Percentiles rank a stretch among this genome's conserved stretches.
Conservation (phyloP, 2,329 filamentous ascomycete genomes). For the Neurospora sp. region DNA sequence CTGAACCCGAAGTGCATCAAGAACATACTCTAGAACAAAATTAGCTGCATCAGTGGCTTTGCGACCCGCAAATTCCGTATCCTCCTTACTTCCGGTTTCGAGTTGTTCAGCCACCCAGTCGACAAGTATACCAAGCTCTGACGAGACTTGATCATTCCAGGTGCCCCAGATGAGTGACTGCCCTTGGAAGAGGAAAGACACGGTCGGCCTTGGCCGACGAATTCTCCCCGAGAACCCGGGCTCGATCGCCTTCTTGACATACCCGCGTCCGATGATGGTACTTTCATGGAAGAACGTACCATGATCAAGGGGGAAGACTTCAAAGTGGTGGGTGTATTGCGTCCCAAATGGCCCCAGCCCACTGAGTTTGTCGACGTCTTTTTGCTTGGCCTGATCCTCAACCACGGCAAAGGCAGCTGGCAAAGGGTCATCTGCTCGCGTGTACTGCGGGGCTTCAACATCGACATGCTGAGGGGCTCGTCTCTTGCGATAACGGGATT, state of each 20-base stretch:
- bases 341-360: constrained; percentile 52
- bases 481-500: constrained; percentile 33
- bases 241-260: constrained; percentile 30
- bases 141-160: constrained; percentile 50
- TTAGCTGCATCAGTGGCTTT: constrained; percentile 24
- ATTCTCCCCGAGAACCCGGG: constrained; percentile 21
- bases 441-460: constrained; percentile 40
- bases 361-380: constrained; percentile 29
- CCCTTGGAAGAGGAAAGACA: constrained; percentile 36
- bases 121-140: constrained; percentile 50
- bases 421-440: constrained; percentile 43
- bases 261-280: constrained; percentile 47
- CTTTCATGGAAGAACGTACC: constrained; percentile 50
- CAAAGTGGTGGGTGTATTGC: constrained; percentile 52
- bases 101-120: constrained; percentile 45
- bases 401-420: constrained; percentile 19
- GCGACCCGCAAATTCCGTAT: neutral
- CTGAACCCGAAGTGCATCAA: constrained; percentile 31
- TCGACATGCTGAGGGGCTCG: constrained; percentile 35
- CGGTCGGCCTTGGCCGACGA: constrained; percentile 21
- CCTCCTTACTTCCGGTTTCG: neutral
- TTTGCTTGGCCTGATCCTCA: constrained; percentile 13
- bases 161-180: constrained; percentile 41
- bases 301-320: constrained; percentile 46
- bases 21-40: constrained; percentile 40